Conservation (phyloP, 2,329 filamentous ascomycete species). For the Colletotrichum endophyticum region DNA sequence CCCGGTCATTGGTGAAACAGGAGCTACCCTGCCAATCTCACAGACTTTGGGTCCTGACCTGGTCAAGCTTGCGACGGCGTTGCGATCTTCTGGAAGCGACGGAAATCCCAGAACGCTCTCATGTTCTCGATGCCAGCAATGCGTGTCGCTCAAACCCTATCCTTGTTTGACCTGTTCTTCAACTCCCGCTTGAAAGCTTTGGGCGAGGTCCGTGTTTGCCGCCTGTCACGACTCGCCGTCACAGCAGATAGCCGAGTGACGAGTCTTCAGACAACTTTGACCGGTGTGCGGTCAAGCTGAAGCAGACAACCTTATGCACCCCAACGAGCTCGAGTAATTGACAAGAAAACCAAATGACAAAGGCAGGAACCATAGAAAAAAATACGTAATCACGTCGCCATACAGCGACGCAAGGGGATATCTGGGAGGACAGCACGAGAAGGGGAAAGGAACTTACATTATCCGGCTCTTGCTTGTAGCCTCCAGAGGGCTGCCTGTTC, state of each 20-base stretch:
- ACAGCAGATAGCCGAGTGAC: conserved; percentile 12
- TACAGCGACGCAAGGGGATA: neutral
- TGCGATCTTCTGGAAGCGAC: conserved; percentile 47
- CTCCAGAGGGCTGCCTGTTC: conserved; percentile 23
- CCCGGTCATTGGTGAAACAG: conserved; percentile 58
- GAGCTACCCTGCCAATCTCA: conserved; percentile 53
- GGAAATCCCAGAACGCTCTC: conserved; percentile 25
- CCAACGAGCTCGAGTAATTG: conserved; percentile 1
- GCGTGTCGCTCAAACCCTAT: conserved; percentile 20
- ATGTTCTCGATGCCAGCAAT: conserved; percentile 11
- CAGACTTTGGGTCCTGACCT: conserved; percentile 43
- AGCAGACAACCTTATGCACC: conserved; percentile 13
- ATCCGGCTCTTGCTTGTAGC: conserved; percentile 34
- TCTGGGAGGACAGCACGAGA: neutral
- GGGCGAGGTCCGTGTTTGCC: conserved; percentile 9
- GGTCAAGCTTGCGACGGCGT: conserved; percentile 50
- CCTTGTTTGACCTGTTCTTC: conserved; percentile 10
- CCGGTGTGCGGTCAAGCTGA: neutral
- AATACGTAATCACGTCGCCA: neutral
- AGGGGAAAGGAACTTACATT: conserved; percentile 29
- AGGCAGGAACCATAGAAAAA: neutral
- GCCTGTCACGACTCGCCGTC: conserved; percentile 21
- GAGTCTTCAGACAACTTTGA: conserved; percentile 1
- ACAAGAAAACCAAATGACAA: neutral
- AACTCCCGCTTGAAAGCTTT: conserved; percentile 12